Base-by-base conservation (phyloP, 495 filamentous ascomycete species). In the Hypoxylon trugodes region DNA sequence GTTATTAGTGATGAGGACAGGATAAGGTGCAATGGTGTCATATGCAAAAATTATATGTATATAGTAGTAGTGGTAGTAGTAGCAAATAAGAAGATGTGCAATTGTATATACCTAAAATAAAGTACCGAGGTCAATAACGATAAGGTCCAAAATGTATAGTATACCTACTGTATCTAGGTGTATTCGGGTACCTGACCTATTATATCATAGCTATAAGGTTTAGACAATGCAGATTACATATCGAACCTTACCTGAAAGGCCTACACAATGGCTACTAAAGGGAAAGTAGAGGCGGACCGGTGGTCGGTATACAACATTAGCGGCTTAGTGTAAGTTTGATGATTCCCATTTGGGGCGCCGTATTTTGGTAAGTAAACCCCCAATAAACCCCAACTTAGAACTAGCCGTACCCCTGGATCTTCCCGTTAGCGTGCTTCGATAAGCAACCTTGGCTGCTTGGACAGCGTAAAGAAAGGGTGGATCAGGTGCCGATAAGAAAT, bases 401-500 rank as follows among this genome's bases (percentile, higher is more conserved):
- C n/a, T 28, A 41, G n/a, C 13, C 19, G 24, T 57, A 59, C 65
- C 65, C 60, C 66, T 65, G 66, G 50, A 64, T 51, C 50, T 47
- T 62, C 36, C 45, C 43, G 52, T 35, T 69, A 66, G 66, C 61
- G 69, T 38, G 24, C 2, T 8, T n/a, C 15, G 56, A 65, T 68
- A 72, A 65, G 67, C 8, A 30, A 26, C n/a, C n/a, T n/a, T n/a
- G n/a, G n/a, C n/a, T n/a, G n/a, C n/a, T n/a, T n/a, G n/a, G n/a
- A n/a, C n/a, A n/a, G n/a, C n/a, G n/a, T n/a, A 54, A 65, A 68
- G 66, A 70, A 58, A 22, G 15, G 16, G 46, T 57, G 54, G 59
- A 63, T 64, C 68, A 60, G 66, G 48, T 56, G 42, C 32, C 51
- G 71, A 73, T 73, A 73, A 73, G 71, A 32, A 51, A 46, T 64